phyloP scores from a whole-genome alignment of 768 basidiomycete genomes.

The Fistulinella prunicolor region DNA sequence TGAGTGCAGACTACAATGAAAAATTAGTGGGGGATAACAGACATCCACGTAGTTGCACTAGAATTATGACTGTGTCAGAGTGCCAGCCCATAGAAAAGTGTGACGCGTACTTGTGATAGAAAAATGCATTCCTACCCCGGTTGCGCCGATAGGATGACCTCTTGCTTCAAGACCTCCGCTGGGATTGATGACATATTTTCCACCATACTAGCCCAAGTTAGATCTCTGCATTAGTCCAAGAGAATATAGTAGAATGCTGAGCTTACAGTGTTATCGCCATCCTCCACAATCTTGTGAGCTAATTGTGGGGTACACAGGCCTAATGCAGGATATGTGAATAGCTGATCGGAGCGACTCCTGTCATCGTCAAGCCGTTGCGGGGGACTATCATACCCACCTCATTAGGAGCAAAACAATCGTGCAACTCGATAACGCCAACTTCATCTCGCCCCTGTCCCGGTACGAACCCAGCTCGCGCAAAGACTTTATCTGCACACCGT shows the following conservation, averaged over 20 bases:
- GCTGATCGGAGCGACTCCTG: constrained; percentile 34
- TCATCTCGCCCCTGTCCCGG: constrained; percentile 60
- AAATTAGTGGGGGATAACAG: neutral
- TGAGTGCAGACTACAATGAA: neutral
- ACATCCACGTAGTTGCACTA: constrained; percentile 75
- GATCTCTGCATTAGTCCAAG: neutral
- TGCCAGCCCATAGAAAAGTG: neutral
- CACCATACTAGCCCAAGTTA: constrained; percentile 54
- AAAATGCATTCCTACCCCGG: constrained; percentile 79
- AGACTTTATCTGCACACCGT: constrained; percentile 61
- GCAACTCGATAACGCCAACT: constrained; percentile 78
- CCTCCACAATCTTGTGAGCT: constrained; percentile 69
- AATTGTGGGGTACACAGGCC: constrained; percentile 62
- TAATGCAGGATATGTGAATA: constrained; percentile 76
- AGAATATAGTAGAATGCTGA: neutral
- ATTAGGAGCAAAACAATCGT: constrained; percentile 81
- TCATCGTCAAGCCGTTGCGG: neutral
- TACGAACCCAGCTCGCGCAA: constrained; percentile 62
- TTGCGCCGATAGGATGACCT: constrained; percentile 79
- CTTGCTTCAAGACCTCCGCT: constrained; percentile 85
- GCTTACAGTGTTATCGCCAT: constrained; percentile 73
- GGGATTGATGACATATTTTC: constrained; percentile 79
- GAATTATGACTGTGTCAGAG: constrained; percentile 1
- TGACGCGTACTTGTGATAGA: constrained; percentile 68
- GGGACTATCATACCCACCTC: constrained; percentile 44